Conservation (phyloP, 2,329 filamentous ascomycete genomes). For the Aspergillus pseudotamarii region DNA sequence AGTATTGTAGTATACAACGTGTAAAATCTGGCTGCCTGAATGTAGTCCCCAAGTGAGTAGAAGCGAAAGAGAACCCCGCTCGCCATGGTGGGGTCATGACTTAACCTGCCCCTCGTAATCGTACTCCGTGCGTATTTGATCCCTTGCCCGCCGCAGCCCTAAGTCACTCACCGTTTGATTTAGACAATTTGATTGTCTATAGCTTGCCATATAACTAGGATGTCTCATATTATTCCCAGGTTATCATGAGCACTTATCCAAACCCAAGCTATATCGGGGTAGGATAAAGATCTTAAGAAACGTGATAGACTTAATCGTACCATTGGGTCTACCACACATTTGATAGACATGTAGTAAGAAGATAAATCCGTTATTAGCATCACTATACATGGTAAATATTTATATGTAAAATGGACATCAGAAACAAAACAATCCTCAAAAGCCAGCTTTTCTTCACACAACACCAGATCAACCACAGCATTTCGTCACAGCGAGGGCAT, state of each 20-base stretch:
- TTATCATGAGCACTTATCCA: neutral
- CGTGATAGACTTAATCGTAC: too few species aligned
- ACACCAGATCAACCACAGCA: slow-evolving; percentile 25
- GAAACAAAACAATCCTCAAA: neutral
- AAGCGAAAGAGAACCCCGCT: neutral
- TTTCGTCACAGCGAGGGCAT: slow-evolving; percentile 26
- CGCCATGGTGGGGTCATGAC: slow-evolving; percentile 12
- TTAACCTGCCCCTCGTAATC: neutral
- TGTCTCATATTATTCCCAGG: neutral
- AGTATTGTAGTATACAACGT: neutral
- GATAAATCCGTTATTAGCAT: neutral
- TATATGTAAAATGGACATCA: neutral
- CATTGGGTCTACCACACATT: too few species aligned
- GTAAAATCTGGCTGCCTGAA: neutral
- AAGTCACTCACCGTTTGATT: too few species aligned
- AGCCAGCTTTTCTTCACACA: neutral
- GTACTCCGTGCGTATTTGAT: neutral
- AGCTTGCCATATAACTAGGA: neutral
- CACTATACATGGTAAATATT: neutral
- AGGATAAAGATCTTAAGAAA: too few species aligned
- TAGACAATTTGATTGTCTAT: too few species aligned
- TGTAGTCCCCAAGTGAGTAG: neutral
- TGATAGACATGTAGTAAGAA: neutral
- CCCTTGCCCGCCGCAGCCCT: neutral
- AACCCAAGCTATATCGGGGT: neutral